Evolutionary conservation across 768 basidiomycete genomes (phyloP).

Genomic region (Tephrocybe sp.): DNA sequence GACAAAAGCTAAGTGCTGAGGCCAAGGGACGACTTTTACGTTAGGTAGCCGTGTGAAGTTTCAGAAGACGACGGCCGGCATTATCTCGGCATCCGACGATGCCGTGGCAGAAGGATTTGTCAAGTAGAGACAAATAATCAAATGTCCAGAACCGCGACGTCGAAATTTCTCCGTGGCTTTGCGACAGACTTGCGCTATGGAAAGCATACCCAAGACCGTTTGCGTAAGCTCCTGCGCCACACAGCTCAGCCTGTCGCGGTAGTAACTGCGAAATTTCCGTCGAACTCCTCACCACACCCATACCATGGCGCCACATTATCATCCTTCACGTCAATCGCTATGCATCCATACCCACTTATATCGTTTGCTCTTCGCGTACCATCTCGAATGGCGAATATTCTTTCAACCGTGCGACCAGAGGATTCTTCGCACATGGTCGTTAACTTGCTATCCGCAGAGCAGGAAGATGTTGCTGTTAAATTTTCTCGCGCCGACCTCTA

Average conservation of each 20-base stretch:
- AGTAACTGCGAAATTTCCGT: slow-evolving; percentile 68
- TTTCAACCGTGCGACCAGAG: slow-evolving; percentile 29
- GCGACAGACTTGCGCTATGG: slow-evolving; percentile 12
- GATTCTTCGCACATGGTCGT: slow-evolving; percentile 61
- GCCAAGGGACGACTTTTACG: too few relatives aligned
- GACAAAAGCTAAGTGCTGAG: too few relatives aligned
- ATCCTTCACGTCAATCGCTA: slow-evolving; percentile 87
- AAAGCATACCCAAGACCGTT: slow-evolving; percentile 18
- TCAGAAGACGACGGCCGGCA: neutral
- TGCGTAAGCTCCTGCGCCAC: slow-evolving; percentile 65
- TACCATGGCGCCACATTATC: slow-evolving; percentile 94
- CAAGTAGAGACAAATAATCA: slow-evolving; percentile 6
- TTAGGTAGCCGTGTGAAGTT: too few relatives aligned
- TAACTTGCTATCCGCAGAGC: slow-evolving; percentile 73
- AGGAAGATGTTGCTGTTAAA: slow-evolving; percentile 55
- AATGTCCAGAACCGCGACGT: slow-evolving; percentile 12
- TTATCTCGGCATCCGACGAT: neutral
- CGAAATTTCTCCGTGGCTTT: slow-evolving; percentile 14
- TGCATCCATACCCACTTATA: slow-evolving; percentile 86
- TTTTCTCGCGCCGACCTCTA: slow-evolving; percentile 76
- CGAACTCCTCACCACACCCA: slow-evolving; percentile 11
- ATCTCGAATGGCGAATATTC: slow-evolving; percentile 76
- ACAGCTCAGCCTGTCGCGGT: slow-evolving; percentile 86
- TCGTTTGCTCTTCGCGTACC: slow-evolving; percentile 89
- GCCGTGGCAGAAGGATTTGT: neutral